Evolutionary conservation across 2,329 filamentous ascomycete species (phyloP).

Genomic region (Apiospora koreana): DNA sequence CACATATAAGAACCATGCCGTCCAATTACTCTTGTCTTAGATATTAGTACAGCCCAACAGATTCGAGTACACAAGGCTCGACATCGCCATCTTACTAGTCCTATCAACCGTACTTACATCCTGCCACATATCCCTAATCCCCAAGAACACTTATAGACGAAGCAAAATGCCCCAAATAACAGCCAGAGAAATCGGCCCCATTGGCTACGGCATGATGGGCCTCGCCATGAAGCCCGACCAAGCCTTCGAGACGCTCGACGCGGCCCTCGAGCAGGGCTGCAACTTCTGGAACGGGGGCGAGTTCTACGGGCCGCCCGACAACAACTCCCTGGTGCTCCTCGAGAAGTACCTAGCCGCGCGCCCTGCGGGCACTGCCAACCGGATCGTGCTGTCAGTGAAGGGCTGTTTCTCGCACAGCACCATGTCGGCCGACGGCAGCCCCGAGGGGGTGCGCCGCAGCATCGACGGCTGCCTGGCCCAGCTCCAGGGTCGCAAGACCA

Average conservation of each 20-base stretch:
- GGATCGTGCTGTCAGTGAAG: not conserved
- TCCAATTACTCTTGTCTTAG: too few relatives aligned
- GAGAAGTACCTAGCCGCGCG: not conserved
- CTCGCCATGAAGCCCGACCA: not conserved
- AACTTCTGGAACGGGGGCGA: slow-evolving; percentile 11
- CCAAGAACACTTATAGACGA: not conserved
- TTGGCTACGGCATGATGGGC: slow-evolving; percentile 17
- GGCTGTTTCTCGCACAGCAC: not conserved
- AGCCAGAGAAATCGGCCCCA: slow-evolving; percentile 16
- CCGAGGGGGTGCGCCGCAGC: slow-evolving; percentile 55
- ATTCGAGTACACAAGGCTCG: too few relatives aligned
- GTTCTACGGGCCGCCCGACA: slow-evolving; percentile 6
- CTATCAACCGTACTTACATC: not conserved
- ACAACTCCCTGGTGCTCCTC: slow-evolving; percentile 4
- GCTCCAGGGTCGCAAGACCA: slow-evolving; percentile 55
- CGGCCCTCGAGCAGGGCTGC: not conserved
- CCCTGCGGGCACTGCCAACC: not conserved
- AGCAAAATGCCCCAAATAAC: slow-evolving; percentile 13
- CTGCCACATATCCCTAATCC: too few relatives aligned
- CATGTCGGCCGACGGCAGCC: slow-evolving; percentile 46
- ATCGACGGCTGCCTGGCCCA: slow-evolving; percentile 57
- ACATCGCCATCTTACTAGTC: not conserved
- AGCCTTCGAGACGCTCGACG: not conserved
- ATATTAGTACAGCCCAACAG: too few relatives aligned
- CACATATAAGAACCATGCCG: too few relatives aligned